Evolutionary conservation across 2,329 filamentous ascomycete genomes (phyloP).

Genomic region (Xylaria sp.): DNA sequence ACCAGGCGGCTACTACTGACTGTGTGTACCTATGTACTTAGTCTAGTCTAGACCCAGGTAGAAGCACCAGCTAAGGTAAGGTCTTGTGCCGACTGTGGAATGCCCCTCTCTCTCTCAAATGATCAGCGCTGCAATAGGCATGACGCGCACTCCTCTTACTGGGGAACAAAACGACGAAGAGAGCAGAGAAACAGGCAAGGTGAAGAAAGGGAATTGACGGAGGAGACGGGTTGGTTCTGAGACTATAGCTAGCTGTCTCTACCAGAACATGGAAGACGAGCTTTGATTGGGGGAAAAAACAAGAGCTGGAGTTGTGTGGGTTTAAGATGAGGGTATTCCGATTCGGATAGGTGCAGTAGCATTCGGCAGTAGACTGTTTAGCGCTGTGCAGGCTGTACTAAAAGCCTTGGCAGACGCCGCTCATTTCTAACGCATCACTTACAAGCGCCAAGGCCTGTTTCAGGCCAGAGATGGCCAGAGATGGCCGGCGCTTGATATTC

Average conservation of each 20-base stretch:
- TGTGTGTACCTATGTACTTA: no score
- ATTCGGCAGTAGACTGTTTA: slow-evolving; percentile 23
- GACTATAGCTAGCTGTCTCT: neutral
- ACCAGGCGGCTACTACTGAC: no score
- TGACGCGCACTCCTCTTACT: slow-evolving; percentile 17
- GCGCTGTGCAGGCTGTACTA: neutral
- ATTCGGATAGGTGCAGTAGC: slow-evolving; percentile 33
- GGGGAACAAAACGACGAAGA: neutral
- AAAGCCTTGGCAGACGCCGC: neutral
- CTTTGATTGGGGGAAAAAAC: neutral
- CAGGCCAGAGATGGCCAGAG: no score
- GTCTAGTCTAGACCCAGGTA: neutral
- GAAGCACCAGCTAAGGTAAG: no score
- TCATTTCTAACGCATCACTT: slow-evolving; percentile 18
- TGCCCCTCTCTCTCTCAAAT: slow-evolving; percentile 34
- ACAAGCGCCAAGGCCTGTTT: slow-evolving; percentile 22
- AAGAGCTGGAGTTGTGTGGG: no score
- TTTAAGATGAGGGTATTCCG: slow-evolving; percentile 15
- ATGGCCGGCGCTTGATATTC: slow-evolving; percentile 14
- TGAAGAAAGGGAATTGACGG: neutral
- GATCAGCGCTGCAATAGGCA: slow-evolving; percentile 17
- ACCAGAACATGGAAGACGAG: neutral
- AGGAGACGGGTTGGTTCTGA: neutral
- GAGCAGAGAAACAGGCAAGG: neutral
- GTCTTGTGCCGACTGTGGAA: slow-evolving; percentile 20